phyloP scores from a whole-genome alignment of 345 rosid species.

The Psidium friedrichsthalianum region DNA sequence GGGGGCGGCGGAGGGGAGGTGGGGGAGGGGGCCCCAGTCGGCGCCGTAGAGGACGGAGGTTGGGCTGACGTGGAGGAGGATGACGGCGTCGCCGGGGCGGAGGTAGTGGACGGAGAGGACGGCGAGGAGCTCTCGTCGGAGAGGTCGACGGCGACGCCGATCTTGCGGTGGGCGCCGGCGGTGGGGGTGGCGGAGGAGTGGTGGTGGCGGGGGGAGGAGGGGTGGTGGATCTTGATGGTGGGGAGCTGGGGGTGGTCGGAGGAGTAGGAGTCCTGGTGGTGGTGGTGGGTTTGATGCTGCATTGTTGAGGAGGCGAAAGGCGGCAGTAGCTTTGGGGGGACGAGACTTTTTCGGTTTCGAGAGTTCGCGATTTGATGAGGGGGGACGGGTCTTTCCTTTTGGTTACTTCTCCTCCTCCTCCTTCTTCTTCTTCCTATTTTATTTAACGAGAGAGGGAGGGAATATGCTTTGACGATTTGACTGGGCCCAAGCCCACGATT shows the following conservation, averaged over 20 bases:
- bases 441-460: neutral
- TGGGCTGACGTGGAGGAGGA: slow-evolving; percentile 94
- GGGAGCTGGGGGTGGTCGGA: slow-evolving; percentile 57
- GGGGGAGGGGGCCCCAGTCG: slow-evolving; percentile 83
- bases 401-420: neutral
- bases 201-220: slow-evolving; percentile 26
- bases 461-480: neutral
- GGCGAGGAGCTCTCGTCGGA: slow-evolving; percentile 77
- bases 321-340: neutral
- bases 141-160: slow-evolving; percentile 90
- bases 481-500: neutral
- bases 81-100: slow-evolving; percentile 89
- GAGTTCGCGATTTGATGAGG: neutral
- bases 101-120: slow-evolving; percentile 82
- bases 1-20: slow-evolving; percentile 21
- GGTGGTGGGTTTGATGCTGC: neutral
- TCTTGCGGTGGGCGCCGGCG: slow-evolving; percentile 75
- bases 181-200: slow-evolving; percentile 53
- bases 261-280: slow-evolving; percentile 18
- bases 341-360: neutral
- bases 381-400: neutral
- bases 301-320: neutral
- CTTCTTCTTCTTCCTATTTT: neutral
- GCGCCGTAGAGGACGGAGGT: slow-evolving; percentile 96
- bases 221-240: slow-evolving; percentile 64